Percentiles rank a stretch among this genome's conserved stretches.
These are phyloP conservation scores for Oryza nivara DNA, from an alignment of 176 grass and related monocot species.

Conservation along the genomic window DNA sequence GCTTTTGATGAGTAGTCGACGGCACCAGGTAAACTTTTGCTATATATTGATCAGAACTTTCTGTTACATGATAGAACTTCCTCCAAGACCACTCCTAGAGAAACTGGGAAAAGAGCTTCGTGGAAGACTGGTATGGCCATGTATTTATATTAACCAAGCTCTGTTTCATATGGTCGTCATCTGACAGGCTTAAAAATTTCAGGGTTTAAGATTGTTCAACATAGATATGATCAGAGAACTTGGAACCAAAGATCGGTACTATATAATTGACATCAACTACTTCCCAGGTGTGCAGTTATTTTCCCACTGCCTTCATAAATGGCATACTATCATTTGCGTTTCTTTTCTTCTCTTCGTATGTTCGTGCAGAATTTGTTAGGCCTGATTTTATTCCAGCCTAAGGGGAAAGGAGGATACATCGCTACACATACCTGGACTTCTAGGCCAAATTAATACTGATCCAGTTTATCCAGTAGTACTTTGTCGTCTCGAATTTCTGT, in stretches of 20 bases:
- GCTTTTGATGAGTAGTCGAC: slow-evolving; percentile 2
- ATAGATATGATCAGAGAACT: slow-evolving; percentile 90
- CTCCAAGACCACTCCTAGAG: slow-evolving; percentile 82
- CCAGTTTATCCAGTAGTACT: slow-evolving; percentile 27
- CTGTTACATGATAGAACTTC: slow-evolving; percentile 60
- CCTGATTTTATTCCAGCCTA: not conserved
- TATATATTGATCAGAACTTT: slow-evolving; percentile 31
- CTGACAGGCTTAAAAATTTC: slow-evolving; percentile 38
- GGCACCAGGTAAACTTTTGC: slow-evolving; percentile 18
- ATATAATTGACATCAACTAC: slow-evolving; percentile 98
- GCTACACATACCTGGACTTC: slow-evolving; percentile 1
- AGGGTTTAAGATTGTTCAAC: slow-evolving; percentile 90
- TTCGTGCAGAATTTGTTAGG: slow-evolving; percentile 31
- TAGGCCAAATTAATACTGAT: slow-evolving; percentile 24
- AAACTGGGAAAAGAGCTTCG: slow-evolving; percentile 79
- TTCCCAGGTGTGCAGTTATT: slow-evolving; percentile 71
- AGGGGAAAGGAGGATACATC: not conserved
- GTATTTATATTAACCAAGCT: slow-evolving; percentile 12
- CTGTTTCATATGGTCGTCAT: slow-evolving; percentile 19
- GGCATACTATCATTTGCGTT: slow-evolving; percentile 21
- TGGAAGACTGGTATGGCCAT: slow-evolving; percentile 62
- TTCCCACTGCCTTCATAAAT: slow-evolving; percentile 15
- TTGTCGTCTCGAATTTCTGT: not conserved
- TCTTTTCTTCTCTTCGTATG: slow-evolving; percentile 33
- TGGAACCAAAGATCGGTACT: slow-evolving; percentile 82